These are phyloP conservation scores for Helichrysum umbraculigerum DNA, from an alignment of 129 eudicot genomes.

Conservation along the genomic window DNA sequence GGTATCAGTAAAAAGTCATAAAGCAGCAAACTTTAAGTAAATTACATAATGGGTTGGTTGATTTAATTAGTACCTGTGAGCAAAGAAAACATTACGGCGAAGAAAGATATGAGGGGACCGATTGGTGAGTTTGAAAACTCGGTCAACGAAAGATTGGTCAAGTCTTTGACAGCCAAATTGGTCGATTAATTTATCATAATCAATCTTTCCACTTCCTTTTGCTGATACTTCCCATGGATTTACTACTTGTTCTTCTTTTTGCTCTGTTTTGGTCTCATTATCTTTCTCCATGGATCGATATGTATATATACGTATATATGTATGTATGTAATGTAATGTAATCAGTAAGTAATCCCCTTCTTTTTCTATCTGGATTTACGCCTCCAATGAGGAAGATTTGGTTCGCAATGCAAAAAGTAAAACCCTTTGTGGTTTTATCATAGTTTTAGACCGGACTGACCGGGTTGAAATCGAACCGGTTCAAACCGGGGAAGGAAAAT, in stretches of 20 bases:
- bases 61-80: slow-evolving; percentile 55
- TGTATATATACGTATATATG: neutral
- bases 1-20: no score
- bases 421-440: neutral
- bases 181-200: slow-evolving; percentile 81
- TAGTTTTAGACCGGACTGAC: neutral
- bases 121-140: slow-evolving; percentile 67
- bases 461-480: neutral
- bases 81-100: slow-evolving; percentile 93
- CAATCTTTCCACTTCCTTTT: slow-evolving; percentile 59
- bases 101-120: slow-evolving; percentile 83
- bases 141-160: slow-evolving; percentile 57
- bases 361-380: neutral
- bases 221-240: slow-evolving; percentile 85
- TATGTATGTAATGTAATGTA: neutral
- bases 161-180: slow-evolving; percentile 89
- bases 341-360: neutral
- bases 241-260: slow-evolving; percentile 58
- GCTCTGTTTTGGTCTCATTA: slow-evolving; percentile 9
- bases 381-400: neutral
- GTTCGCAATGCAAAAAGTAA: neutral
- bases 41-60: neutral
- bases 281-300: slow-evolving; percentile 37
- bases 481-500: neutral
- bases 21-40: neutral